Evolutionary conservation across 208 protist species (phyloP), one percentile per base, ranked within the genome.

Genomic region (Wallacemonas sp.): DNA sequence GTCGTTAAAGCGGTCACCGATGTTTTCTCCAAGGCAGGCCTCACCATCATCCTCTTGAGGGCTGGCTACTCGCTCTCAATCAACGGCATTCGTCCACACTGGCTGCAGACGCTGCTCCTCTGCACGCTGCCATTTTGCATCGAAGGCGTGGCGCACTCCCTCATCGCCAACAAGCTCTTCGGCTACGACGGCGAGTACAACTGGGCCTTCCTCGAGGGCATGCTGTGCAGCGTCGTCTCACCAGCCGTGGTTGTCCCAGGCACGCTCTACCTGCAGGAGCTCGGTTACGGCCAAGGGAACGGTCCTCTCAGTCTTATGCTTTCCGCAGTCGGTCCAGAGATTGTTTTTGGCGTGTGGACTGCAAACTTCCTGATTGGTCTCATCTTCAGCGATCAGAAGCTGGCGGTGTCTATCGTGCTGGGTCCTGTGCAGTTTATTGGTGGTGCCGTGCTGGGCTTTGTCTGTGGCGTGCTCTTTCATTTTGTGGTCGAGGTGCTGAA

Each of bases 201-300:
- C 47, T 94, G 88, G 85, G 81, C 82, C 9, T 91, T 94, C 47
- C 56, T 94, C 44, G 82, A 91, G 68, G 84, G 82, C 26, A 84
- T 87, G 70, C 55, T 94, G 47, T 91, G 82, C 72, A 84, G 75
- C 49, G 82, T 90, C 41, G 88, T 86, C 1, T 90, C 82, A 0
- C 88, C 88, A 0, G 81, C 84, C 12, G 88, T 94, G 1, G 82
- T 94, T 17, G 82, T 94, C 19, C 88, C 88, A 3, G 84, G 79
- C 19, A 75, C 76, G 49, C 51, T 91, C 46, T 91, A 88, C 62
- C 74, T 94, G 51, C 76, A 87, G 68, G 72, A 91, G 69, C 28
- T 87, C 21, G 84, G 88, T 61, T 91, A 90, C 72, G 84, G 87
- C 27, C 61, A 70, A 24, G 80, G 78, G 14, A 63, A 76, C 28